A percentile compares a stretch with the other conserved stretches of the same genome.
These are phyloP conservation scores for Hypoxylon lenormandii DNA, from an alignment of 495 filamentous ascomycete genomes.

Conservation along the genomic window DNA sequence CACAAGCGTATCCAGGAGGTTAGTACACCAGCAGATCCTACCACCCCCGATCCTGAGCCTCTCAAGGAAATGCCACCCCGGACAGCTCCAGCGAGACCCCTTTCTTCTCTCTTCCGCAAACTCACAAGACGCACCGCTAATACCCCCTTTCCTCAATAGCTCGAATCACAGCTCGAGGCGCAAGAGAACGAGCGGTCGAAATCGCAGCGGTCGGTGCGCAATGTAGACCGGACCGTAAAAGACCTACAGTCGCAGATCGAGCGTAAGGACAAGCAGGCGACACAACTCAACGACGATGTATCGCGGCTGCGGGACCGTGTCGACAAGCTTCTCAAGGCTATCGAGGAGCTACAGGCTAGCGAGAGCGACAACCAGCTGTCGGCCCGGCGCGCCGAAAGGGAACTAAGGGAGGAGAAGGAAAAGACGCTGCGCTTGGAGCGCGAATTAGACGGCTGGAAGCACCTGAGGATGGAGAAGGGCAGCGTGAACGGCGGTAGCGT, in stretches of 20 bases:
- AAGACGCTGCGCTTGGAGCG: slow-evolving; percentile 83
- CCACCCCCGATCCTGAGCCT: slow-evolving; percentile 25
- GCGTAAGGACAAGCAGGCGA: slow-evolving; percentile 84
- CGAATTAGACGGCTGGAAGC: slow-evolving; percentile 88
- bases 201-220: slow-evolving; percentile 86
- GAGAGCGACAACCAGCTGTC: slow-evolving; percentile 83
- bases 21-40: slow-evolving; percentile 50
- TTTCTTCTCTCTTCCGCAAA: slow-evolving; percentile 39
- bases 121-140: slow-evolving; percentile 42
- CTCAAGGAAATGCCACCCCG: slow-evolving; percentile 10
- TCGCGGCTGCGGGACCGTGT: slow-evolving; percentile 85
- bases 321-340: slow-evolving; percentile 85
- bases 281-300: slow-evolving; percentile 83
- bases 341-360: slow-evolving; percentile 90
- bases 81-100: slow-evolving; percentile 25
- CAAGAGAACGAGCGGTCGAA: slow-evolving; percentile 81
- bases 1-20: slow-evolving; percentile 97
- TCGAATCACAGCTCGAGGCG: slow-evolving; percentile 89
- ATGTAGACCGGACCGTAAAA: slow-evolving; percentile 92
- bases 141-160: slow-evolving; percentile 64
- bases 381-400: slow-evolving; percentile 85
- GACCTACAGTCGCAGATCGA: slow-evolving; percentile 94
- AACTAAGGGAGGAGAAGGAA: slow-evolving; percentile 89
- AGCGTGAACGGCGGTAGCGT: slow-evolving; percentile 50
- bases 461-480: slow-evolving; percentile 72